A percentile compares a stretch with the other conserved stretches of the same genome.
Evolutionary conservation across 2,329 filamentous ascomycete species (phyloP).

Genomic region (Fusarium guadeloupense): DNA sequence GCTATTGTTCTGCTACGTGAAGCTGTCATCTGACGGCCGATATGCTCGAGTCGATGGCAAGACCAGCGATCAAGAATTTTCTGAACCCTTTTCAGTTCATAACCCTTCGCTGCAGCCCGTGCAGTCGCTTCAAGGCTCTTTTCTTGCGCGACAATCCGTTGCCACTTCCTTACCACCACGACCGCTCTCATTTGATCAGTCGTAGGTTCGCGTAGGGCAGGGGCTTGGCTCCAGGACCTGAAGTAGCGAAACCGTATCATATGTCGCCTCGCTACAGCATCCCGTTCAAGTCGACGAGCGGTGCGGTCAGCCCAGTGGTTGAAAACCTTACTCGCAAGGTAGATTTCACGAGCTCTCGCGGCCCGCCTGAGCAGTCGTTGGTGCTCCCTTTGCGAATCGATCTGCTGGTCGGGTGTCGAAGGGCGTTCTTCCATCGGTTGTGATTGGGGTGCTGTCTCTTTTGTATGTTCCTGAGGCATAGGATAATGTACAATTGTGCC

Average conservation of each 20-base stretch:
- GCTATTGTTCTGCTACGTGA: slow-evolving; percentile 28
- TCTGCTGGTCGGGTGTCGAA: slow-evolving; percentile 10
- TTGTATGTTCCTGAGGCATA: slow-evolving; percentile 2
- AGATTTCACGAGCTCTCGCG: slow-evolving; percentile 70
- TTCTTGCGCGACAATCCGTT: slow-evolving; percentile 43
- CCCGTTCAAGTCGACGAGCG: slow-evolving; percentile 71
- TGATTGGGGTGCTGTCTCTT: neutral
- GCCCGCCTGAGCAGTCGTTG: slow-evolving; percentile 59
- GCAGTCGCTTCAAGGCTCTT: slow-evolving; percentile 42
- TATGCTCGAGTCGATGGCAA: slow-evolving; percentile 38
- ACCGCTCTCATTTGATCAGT: slow-evolving; percentile 45
- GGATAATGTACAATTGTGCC: slow-evolving; percentile 8
- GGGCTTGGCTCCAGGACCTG: slow-evolving; percentile 48
- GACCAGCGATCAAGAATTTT: slow-evolving; percentile 43
- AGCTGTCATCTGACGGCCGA: slow-evolving; percentile 31
- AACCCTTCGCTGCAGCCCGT: slow-evolving; percentile 30
- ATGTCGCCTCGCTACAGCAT: slow-evolving; percentile 73
- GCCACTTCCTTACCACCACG: slow-evolving; percentile 48
- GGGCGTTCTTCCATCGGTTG: slow-evolving; percentile 9
- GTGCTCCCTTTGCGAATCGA: slow-evolving; percentile 28
- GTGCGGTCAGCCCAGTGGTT: slow-evolving; percentile 71
- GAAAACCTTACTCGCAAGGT: slow-evolving; percentile 57
- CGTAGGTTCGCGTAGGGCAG: slow-evolving; percentile 43
- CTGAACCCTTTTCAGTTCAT: slow-evolving; percentile 34
- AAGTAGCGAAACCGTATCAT: slow-evolving; percentile 67